These are phyloP conservation scores for Rhodotorula sp. DNA, from an alignment of 1,284 basidiomycete species.

Conservation along the genomic window DNA sequence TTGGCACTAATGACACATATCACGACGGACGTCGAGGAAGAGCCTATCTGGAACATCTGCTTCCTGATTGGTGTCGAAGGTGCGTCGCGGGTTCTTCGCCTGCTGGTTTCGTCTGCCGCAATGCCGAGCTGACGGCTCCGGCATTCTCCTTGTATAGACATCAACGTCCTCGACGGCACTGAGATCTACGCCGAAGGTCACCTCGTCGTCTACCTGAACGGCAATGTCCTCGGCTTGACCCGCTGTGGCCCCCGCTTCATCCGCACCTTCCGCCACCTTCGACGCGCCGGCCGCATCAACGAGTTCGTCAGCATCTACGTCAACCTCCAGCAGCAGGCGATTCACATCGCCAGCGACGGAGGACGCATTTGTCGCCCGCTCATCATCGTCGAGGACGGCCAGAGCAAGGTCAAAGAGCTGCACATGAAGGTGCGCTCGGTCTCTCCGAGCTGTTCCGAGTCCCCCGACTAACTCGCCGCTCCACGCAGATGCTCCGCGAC, in stretches of 20 bases:
- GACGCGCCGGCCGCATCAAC: conserved; percentile 85
- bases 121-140: background rate
- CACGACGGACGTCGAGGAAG: conserved; percentile 97
- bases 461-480: background rate
- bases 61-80: conserved; percentile 96
- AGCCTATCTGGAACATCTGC: conserved; percentile 82
- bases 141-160: conserved; percentile 60
- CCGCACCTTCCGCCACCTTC: conserved; percentile 81
- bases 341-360: conserved; percentile 96
- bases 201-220: conserved; percentile 96
- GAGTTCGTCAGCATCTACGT: conserved; percentile 98
- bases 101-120: background rate
- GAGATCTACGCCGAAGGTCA: conserved; percentile 92
- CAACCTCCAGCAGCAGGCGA: conserved; percentile 90
- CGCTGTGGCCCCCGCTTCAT: conserved; percentile 85
- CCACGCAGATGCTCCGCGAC: conserved; percentile 69
- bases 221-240: conserved; percentile 90
- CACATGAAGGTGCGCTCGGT: conserved; percentile 68
- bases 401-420: conserved; percentile 72
- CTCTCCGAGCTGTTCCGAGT: background rate
- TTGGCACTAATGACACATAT: conserved; percentile 99
- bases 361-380: conserved; percentile 96
- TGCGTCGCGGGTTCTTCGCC: conserved; percentile 46
- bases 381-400: conserved; percentile 90
- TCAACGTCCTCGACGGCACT: conserved; percentile 84